phyloP scores from a whole-genome alignment of 352 stramenopile species.

The Plasmopara muralis region DNA sequence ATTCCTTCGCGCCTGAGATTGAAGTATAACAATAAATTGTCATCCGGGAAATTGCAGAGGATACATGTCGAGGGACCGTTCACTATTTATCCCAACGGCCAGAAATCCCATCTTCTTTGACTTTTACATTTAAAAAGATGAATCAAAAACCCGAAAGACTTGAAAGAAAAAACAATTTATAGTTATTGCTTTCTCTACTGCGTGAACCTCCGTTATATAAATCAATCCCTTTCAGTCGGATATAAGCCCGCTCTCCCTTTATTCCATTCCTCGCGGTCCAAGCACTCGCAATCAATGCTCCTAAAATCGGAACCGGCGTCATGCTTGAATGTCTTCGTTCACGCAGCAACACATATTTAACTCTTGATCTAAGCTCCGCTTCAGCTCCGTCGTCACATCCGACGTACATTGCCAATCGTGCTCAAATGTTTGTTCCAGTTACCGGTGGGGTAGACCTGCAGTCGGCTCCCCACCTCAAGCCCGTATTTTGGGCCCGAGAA shows the following conservation, averaged over 20 bases:
- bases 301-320: constrained; percentile 17
- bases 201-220: constrained; percentile 21
- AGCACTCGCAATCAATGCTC: constrained; percentile 28
- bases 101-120: no score
- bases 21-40: no score
- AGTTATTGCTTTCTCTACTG: constrained; percentile 27
- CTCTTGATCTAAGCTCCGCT: constrained; percentile 6
- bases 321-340: constrained; percentile 27
- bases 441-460: constrained; percentile 33
- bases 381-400: constrained; percentile 14
- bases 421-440: constrained; percentile 27
- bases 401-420: constrained; percentile 7
- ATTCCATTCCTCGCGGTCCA: constrained; percentile 29
- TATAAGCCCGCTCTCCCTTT: constrained; percentile 10
- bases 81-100: no score
- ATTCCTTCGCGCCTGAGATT: no score
- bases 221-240: constrained; percentile 32
- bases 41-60: no score
- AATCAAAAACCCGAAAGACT: neutral
- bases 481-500: constrained; percentile 64
- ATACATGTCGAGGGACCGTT: no score
- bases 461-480: constrained; percentile 40
- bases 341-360: constrained; percentile 31
- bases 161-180: constrained; percentile 31
- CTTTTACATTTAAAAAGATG: no score